phyloP scores from a whole-genome alignment of 192 early-diverging fungal genomes.

The Pilaira anomala region DNA sequence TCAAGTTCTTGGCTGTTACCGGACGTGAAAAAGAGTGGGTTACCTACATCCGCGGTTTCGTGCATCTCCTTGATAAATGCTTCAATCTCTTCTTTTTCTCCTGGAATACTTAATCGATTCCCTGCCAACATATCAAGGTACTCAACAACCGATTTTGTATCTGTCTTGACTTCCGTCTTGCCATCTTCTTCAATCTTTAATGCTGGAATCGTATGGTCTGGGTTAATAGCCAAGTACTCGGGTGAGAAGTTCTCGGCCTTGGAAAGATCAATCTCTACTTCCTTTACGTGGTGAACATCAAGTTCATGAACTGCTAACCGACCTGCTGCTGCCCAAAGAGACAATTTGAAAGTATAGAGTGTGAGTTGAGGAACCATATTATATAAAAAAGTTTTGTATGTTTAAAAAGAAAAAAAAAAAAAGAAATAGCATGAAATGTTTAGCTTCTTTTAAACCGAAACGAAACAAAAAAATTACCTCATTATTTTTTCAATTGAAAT shows the following conservation, averaged over 20 bases:
- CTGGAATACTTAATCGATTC: background rate
- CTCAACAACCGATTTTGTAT: slow-evolving; percentile 10
- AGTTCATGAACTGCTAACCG: slow-evolving; percentile 16
- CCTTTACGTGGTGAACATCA: slow-evolving; percentile 1
- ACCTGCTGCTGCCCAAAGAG: slow-evolving; percentile 22
- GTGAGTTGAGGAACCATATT: background rate
- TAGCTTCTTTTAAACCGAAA: no score
- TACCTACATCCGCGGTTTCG: slow-evolving; percentile 3
- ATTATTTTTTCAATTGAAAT: no score
- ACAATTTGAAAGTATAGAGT: slow-evolving; percentile 21
- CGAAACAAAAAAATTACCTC: no score
- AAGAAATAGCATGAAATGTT: no score
- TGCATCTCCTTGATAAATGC: slow-evolving; percentile 5
- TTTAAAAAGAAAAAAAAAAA: no score
- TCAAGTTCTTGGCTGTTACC: slow-evolving; percentile 8
- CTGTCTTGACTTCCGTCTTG: background rate
- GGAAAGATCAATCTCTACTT: slow-evolving; percentile 18
- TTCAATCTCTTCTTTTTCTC: background rate
- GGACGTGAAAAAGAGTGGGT: slow-evolving; percentile 15
- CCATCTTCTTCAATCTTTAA: slow-evolving; percentile 3
- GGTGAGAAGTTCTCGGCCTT: slow-evolving; percentile 26
- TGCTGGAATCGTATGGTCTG: slow-evolving; percentile 18
- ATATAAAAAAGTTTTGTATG: no score
- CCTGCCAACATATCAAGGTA: slow-evolving; percentile 13
- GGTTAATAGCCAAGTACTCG: slow-evolving; percentile 12